Percentiles rank a stretch among this genome's conserved stretches.
These are phyloP conservation scores for Larix sibirica DNA, from an alignment of 83 land plant species.

Conservation along the genomic window DNA sequence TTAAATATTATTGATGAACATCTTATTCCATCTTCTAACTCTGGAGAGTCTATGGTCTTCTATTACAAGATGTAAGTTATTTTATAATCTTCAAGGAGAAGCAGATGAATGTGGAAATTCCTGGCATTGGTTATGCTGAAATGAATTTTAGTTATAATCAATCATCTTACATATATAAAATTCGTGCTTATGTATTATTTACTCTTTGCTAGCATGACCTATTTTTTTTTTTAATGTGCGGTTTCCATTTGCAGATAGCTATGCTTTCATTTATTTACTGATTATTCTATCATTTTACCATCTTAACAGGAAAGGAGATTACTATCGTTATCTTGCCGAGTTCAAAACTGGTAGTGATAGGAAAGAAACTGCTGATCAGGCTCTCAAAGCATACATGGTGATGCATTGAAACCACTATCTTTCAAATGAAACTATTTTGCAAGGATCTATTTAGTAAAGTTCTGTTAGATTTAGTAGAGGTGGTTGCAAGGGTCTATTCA, in stretches of 20 bases:
- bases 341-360: slow-evolving; percentile 27
- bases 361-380: slow-evolving; percentile 30
- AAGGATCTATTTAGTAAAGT: neutral
- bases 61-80: slow-evolving; percentile 31
- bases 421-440: neutral
- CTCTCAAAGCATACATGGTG: slow-evolving; percentile 27
- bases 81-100: neutral
- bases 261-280: neutral
- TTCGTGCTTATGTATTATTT: neutral
- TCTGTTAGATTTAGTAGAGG: neutral
- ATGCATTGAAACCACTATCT: neutral
- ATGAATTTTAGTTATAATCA: too few species aligned
- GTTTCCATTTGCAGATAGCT: neutral
- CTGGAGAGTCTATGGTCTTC: slow-evolving; percentile 29
- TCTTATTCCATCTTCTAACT: slow-evolving; percentile 24
- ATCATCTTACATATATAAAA: neutral
- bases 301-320: slow-evolving; percentile 35
- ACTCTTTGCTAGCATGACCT: neutral
- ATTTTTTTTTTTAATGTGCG: slow-evolving; percentile 17
- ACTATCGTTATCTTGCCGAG: slow-evolving; percentile 47
- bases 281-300: neutral
- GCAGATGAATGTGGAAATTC: too few species aligned
- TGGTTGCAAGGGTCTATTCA: neutral
- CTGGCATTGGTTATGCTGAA: neutral
- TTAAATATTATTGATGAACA: slow-evolving; percentile 25